Evolutionary conservation across 2,329 filamentous ascomycete species (phyloP), one percentile per base, ranked within the genome.

Genomic region (Ophiostoma triangulosporum): DNA sequence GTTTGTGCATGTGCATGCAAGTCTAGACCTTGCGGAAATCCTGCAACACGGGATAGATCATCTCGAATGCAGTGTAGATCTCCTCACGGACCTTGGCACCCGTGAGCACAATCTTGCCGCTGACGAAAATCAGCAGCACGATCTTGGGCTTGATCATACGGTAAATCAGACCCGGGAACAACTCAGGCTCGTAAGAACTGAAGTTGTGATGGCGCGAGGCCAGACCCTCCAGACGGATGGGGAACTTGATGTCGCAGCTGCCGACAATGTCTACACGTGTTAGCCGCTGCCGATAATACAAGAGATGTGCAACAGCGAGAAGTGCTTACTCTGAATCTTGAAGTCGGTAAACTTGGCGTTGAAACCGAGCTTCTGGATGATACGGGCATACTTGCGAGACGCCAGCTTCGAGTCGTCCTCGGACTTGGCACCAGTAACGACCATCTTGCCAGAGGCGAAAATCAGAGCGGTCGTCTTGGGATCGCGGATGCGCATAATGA

Each of bases 91-190:
- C 91, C 69, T 98, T 97, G 61, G 93, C 93, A 65, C 93, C 93
- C 43, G 93, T 97, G 66, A 97, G 78, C 64, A 97, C 93, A 58
- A 97, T 97, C 79, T 97, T 97, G 66, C 91, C 93, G 64, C 86
- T 93, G 64, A 97, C 91, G 73, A 97, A 97, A 70, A 98, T 96
- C 66, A 97, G 76, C 20, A 97, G 82, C 52, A 97, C 91, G 62
- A 97, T 96, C 82, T 97, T 97, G n/a, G 93, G 93, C 77, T 97
- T 97, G 78, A 97, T 96, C 93, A 98, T 98, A 68, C 93, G 88
- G 73, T 98, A 98, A 73, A 98, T 98, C 52, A 98, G 83, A 81
- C 93, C 93, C 65, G 93, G 93, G 80, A 98, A 98, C 69, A 98
- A 70, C 68, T 98, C 93, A 15, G 51, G 93, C 70, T 98, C 93